Conservation (phyloP, 2,329 filamentous ascomycete species). For the Ascocoryne sarcoides region DNA sequence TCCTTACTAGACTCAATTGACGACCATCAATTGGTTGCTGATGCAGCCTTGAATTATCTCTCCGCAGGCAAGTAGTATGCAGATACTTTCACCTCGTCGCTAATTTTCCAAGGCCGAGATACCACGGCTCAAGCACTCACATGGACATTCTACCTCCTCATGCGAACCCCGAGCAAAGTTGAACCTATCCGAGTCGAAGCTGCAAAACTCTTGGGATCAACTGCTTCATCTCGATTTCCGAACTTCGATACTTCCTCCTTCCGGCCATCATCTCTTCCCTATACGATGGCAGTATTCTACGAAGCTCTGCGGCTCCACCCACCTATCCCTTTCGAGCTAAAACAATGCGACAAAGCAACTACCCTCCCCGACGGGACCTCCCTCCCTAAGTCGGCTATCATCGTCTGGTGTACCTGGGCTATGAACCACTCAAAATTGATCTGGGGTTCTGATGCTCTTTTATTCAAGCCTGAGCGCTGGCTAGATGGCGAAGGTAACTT, state of each 20-base stretch:
- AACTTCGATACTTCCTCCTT: constrained; percentile 11
- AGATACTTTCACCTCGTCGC: neutral
- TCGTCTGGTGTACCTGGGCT: constrained; percentile 57
- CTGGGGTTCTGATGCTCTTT: constrained; percentile 49
- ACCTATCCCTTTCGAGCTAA: constrained; percentile 58
- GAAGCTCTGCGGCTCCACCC: constrained; percentile 54
- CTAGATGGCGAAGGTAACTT: constrained; percentile 36
- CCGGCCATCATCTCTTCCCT: constrained; percentile 38
- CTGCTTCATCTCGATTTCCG: constrained; percentile 3
- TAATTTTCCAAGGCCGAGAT: constrained; percentile 39
- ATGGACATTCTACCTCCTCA: constrained; percentile 54
- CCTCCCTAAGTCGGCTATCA: constrained; percentile 43
- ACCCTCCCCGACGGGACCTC: constrained; percentile 53
- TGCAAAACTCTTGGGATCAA: constrained; percentile 9
- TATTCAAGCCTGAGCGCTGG: constrained; percentile 50
- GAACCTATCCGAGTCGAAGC: constrained; percentile 38
- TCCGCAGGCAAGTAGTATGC: constrained; percentile 39
- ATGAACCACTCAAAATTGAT: constrained; percentile 48
- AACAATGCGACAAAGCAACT: constrained; percentile 43
- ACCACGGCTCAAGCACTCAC: constrained; percentile 57
- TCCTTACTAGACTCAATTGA: constrained; percentile 49
- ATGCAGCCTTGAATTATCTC: constrained; percentile 57
- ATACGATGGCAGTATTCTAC: constrained; percentile 52
- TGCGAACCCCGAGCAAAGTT: constrained; percentile 38
- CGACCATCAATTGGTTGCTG: constrained; percentile 48